These are phyloP conservation scores for Rhizophlyctis rosea DNA, from an alignment of 192 early-diverging fungal genomes.

Conservation along the genomic window DNA sequence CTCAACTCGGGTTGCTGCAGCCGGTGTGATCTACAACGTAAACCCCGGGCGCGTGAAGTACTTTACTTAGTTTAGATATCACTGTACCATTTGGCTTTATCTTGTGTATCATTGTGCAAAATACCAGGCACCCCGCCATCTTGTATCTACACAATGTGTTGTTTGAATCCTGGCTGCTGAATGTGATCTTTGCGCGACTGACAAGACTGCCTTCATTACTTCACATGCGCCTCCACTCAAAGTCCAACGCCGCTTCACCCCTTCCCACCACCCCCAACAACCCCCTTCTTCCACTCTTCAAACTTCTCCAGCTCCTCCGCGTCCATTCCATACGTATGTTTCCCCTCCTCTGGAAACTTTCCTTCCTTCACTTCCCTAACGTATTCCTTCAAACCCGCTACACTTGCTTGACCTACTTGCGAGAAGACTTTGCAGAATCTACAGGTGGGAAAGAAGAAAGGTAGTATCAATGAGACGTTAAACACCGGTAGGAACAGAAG, in stretches of 20 bases:
- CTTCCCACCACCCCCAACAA: neutral
- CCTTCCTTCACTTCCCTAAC: slow-evolving; percentile 72
- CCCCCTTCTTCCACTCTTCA: slow-evolving; percentile 28
- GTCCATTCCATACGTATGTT: slow-evolving; percentile 80
- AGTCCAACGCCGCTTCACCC: neutral
- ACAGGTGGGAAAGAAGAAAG: neutral
- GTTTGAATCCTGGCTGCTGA: too few species aligned
- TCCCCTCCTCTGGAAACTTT: slow-evolving; percentile 68
- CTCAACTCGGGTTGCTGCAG: too few species aligned
- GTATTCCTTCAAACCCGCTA: slow-evolving; percentile 69
- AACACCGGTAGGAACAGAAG: neutral
- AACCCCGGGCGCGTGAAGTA: too few species aligned
- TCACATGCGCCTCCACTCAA: neutral
- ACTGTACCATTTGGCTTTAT: too few species aligned
- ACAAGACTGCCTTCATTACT: neutral
- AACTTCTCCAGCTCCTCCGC: slow-evolving; percentile 49
- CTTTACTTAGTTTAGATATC: too few species aligned
- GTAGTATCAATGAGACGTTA: neutral
- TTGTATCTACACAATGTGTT: too few species aligned
- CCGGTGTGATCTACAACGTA: too few species aligned
- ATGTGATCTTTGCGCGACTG: neutral
- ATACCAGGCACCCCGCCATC: too few species aligned
- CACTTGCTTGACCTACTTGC: slow-evolving; percentile 69
- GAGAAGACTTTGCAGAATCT: slow-evolving; percentile 90
- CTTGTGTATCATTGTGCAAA: too few species aligned